These are phyloP conservation scores for Nannochloris sp. DNA, from an alignment of 139 green algal genomes.

Conservation along the genomic window DNA sequence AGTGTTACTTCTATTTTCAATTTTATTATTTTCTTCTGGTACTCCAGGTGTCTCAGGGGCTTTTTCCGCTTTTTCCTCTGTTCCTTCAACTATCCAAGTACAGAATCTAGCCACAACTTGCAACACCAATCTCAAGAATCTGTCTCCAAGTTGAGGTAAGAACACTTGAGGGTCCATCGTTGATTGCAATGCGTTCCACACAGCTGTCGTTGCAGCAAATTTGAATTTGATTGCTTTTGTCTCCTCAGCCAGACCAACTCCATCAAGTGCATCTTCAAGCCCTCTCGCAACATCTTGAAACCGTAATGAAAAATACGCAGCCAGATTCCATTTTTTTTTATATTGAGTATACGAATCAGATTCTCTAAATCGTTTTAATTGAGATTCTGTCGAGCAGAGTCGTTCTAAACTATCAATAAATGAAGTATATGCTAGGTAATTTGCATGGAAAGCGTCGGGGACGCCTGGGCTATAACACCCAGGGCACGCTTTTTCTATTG, in stretches of 20 bases:
- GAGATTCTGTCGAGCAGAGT: slow-evolving; percentile 8
- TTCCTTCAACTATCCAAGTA: slow-evolving; percentile 46
- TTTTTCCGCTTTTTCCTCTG: too few species aligned
- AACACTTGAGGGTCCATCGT: slow-evolving; percentile 43
- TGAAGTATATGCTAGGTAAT: slow-evolving; percentile 56
- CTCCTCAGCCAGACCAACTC: neutral
- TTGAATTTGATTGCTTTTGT: neutral
- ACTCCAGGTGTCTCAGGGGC: too few species aligned
- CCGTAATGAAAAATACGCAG: slow-evolving; percentile 85
- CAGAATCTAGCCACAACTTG: slow-evolving; percentile 73
- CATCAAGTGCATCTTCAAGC: slow-evolving; percentile 37
- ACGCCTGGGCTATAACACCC: slow-evolving; percentile 78
- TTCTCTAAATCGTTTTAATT: slow-evolving; percentile 48
- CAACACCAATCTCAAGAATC: slow-evolving; percentile 67
- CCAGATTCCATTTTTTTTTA: slow-evolving; percentile 79
- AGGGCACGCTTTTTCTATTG: slow-evolving; percentile 38
- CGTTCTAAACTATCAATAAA: slow-evolving; percentile 51
- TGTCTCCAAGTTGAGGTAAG: slow-evolving; percentile 67
- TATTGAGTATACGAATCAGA: slow-evolving; percentile 49
- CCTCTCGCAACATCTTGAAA: slow-evolving; percentile 64
- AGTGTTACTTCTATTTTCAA: too few species aligned
- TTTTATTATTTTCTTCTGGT: too few species aligned
- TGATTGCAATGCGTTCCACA: slow-evolving; percentile 12
- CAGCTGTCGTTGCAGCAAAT: neutral
- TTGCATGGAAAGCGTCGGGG: slow-evolving; percentile 72